Evolutionary conservation across 2,329 filamentous ascomycete genomes (phyloP).

Genomic region (Biscogniauxia sp.): DNA sequence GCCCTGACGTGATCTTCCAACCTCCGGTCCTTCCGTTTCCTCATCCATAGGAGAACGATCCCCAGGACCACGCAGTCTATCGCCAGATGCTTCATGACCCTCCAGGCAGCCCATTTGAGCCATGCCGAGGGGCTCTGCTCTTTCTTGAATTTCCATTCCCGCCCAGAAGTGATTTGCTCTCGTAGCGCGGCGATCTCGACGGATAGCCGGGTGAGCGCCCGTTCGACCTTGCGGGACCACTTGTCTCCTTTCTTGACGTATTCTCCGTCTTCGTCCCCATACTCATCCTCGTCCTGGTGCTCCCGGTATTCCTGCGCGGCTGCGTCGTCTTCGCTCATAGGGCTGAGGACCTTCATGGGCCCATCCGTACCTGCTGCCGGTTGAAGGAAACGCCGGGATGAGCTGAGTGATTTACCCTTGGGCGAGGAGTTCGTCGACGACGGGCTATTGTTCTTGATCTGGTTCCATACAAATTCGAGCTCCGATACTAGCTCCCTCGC

Average conservation of each 20-base stretch:
- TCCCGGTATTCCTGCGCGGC: conserved; percentile 55
- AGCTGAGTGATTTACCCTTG: conserved; percentile 38
- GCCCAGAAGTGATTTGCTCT: conserved; percentile 80
- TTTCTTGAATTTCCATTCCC: conserved; percentile 67
- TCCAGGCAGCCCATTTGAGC: conserved; percentile 69
- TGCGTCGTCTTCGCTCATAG: conserved; percentile 81
- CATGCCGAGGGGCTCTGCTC: conserved; percentile 66
- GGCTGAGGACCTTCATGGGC: conserved; percentile 71
- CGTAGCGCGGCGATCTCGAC: conserved; percentile 88
- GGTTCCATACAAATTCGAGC: conserved; percentile 99
- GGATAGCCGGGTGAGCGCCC: conserved; percentile 82
- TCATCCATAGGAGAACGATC: conserved; percentile 69
- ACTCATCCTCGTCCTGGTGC: conserved; percentile 42
- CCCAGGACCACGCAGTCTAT: conserved; percentile 67
- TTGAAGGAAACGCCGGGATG: conserved; percentile 45
- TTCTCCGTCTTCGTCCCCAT: conserved; percentile 35
- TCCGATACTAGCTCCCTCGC: conserved; percentile 85
- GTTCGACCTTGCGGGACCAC: conserved; percentile 82
- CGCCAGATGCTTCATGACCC: conserved; percentile 68
- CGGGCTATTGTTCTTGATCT: conserved; percentile 84
- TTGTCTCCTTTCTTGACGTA: conserved; percentile 48
- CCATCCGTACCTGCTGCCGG: conserved; percentile 49
- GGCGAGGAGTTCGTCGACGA: conserved; percentile 59
- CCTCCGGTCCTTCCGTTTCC: conserved; percentile 66
- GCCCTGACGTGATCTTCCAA: conserved; percentile 73